These are phyloP conservation scores for Cordyceps fumosorosea DNA, from an alignment of 2,329 filamentous ascomycete species.

Conservation along the genomic window DNA sequence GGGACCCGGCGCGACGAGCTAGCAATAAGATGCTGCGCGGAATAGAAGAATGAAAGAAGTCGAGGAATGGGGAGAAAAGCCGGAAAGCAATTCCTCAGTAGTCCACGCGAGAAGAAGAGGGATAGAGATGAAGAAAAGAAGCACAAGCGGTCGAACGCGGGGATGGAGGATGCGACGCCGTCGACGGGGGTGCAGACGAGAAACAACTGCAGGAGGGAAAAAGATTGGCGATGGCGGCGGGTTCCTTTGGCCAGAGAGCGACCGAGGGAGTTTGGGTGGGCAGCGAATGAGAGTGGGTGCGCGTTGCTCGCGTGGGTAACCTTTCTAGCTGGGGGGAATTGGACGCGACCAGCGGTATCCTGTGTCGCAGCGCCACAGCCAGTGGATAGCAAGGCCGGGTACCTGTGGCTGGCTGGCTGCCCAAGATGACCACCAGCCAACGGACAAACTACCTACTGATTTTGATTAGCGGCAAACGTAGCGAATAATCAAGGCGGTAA, in stretches of 20 bases:
- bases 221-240: slow-evolving; percentile 9
- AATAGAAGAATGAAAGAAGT: background rate
- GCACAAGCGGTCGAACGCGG: slow-evolving; percentile 7
- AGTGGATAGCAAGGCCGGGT: background rate
- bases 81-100: background rate
- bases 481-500: background rate
- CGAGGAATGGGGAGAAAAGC: slow-evolving; percentile 3
- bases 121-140: slow-evolving; percentile 9
- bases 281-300: background rate
- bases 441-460: background rate
- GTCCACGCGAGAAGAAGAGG: background rate
- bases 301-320: background rate
- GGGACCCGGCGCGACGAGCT: background rate
- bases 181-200: background rate
- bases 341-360: background rate
- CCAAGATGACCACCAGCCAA: background rate
- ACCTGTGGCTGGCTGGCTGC: slow-evolving; percentile 1
- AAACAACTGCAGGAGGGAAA: slow-evolving; percentile 4
- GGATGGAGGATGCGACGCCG: slow-evolving; percentile 8
- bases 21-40: background rate
- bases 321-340: background rate
- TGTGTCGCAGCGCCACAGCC: background rate
- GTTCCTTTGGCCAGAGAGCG: background rate
- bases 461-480: background rate
- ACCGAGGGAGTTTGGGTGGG: background rate